Evolutionary conservation across 495 filamentous ascomycete species (phyloP).

Genomic region (Umbilicaria muhlenbergii): DNA sequence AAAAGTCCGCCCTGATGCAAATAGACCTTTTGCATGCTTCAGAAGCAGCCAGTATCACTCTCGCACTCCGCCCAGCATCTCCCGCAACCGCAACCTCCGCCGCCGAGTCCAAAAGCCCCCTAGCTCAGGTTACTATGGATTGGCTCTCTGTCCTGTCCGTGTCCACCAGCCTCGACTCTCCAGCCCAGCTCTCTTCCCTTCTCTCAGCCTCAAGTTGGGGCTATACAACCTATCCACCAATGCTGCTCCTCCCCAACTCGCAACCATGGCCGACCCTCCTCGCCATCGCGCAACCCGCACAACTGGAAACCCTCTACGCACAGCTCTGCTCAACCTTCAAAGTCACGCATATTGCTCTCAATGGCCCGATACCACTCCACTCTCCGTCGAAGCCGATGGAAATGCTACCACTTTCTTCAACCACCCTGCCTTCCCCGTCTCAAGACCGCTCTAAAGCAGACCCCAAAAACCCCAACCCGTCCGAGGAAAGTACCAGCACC

Average conservation of each 20-base stretch:
- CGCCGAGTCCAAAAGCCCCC: not conserved
- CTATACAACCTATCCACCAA: conserved; percentile 54
- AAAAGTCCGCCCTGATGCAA: no score
- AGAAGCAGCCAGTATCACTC: no score
- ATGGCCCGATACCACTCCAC: conserved; percentile 50
- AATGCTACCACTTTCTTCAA: not conserved
- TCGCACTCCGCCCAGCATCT: no score
- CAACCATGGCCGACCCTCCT: conserved; percentile 32
- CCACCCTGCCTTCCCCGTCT: no score
- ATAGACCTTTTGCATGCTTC: no score
- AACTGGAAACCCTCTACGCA: conserved; percentile 30
- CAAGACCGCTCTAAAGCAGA: conserved; percentile 19
- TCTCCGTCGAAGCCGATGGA: conserved; percentile 1
- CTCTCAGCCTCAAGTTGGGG: conserved; percentile 14
- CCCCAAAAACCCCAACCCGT: conserved; percentile 4
- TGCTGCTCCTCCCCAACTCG: conserved; percentile 49
- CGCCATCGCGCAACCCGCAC: conserved; percentile 5
- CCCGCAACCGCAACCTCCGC: no score
- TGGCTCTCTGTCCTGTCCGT: not conserved
- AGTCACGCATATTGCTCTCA: conserved; percentile 58
- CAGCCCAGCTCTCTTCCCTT: not conserved
- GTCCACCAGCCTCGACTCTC: not conserved
- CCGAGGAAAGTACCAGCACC: not conserved
- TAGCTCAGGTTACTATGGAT: not conserved
- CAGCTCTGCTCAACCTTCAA: conserved; percentile 30